Conservation (phyloP, 2,329 filamentous ascomycete genomes). For the Diaporthe nobilis region DNA sequence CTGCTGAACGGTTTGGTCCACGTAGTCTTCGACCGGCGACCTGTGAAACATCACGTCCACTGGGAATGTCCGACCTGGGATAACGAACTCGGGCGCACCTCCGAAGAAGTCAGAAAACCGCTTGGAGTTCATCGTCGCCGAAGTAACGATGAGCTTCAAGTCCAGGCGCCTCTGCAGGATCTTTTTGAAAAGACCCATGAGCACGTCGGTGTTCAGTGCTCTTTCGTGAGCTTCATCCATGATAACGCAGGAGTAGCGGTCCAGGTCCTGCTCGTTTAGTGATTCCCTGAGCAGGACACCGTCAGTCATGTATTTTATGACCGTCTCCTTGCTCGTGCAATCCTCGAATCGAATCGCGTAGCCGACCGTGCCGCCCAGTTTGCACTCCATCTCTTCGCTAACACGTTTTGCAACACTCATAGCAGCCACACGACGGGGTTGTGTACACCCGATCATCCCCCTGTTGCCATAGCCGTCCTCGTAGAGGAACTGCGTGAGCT, state of each 20-base stretch:
- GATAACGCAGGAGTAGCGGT: constrained; percentile 97
- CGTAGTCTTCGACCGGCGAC: constrained; percentile 96
- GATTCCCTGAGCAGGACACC: constrained; percentile 95
- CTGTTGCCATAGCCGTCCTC: constrained; percentile 92
- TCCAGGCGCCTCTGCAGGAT: constrained; percentile 90
- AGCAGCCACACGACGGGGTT: constrained; percentile 94
- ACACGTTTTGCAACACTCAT: constrained; percentile 99
- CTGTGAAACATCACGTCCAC: constrained; percentile 97
- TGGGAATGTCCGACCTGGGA: constrained; percentile 95
- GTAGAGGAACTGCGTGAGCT: constrained; percentile 94
- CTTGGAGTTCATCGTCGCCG: constrained; percentile 98
- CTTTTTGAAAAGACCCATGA: constrained; percentile 99
- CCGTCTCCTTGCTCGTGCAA: constrained; percentile 94
- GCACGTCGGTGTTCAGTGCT: constrained; percentile 94
- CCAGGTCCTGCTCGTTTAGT: constrained; percentile 90
- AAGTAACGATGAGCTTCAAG: constrained; percentile 96
- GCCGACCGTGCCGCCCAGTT: constrained; percentile 87
- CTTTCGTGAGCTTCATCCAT: constrained; percentile 99
- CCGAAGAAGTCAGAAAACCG: constrained; percentile 97
- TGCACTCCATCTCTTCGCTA: constrained; percentile 97
- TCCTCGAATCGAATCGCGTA: constrained; percentile 99
- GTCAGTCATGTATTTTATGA: constrained; percentile 99
- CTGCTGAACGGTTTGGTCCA: constrained; percentile 96
- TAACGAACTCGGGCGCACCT: constrained; percentile 95
- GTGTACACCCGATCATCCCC: constrained; percentile 96